phyloP scores from a whole-genome alignment of 805 yeast species.

The Barnettozyma pratensis region DNA sequence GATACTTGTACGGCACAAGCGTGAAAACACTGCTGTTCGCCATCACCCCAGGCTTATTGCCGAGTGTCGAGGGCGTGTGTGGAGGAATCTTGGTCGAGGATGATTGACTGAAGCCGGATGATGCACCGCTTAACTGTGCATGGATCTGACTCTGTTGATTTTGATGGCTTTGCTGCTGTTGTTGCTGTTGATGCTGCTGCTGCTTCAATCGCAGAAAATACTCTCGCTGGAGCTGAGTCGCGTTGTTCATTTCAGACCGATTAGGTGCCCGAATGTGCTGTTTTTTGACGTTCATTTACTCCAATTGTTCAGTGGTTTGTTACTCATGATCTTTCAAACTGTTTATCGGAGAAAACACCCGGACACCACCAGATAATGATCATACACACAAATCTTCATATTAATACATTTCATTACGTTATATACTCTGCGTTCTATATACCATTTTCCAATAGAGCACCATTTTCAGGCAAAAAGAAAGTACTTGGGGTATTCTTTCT shows the following conservation, averaged over 20 bases:
- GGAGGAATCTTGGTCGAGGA: constrained; percentile 1
- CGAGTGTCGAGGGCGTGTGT: background rate
- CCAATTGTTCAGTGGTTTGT: background rate
- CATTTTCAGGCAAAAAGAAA: constrained; percentile 43
- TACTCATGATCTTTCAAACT: no score
- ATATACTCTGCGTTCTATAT: background rate
- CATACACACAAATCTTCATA: background rate
- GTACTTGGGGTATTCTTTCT: constrained; percentile 53
- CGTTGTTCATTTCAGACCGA: background rate
- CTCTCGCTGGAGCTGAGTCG: constrained; percentile 10
- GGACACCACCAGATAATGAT: background rate
- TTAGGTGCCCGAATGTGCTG: no score
- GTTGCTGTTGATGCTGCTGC: constrained; percentile 7
- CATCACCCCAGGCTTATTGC: constrained; percentile 26
- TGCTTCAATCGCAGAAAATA: constrained; percentile 10
- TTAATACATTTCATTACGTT: background rate
- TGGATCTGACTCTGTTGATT: background rate
- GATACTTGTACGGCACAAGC: constrained; percentile 51
- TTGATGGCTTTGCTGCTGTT: constrained; percentile 1
- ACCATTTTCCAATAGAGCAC: background rate
- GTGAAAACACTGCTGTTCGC: constrained; percentile 52
- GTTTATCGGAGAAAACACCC: background rate
- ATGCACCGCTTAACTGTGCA: background rate
- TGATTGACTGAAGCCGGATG: background rate
- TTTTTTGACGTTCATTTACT: background rate